phyloP scores from a whole-genome alignment of 768 basidiomycete species.

The Suillus spraguei region DNA sequence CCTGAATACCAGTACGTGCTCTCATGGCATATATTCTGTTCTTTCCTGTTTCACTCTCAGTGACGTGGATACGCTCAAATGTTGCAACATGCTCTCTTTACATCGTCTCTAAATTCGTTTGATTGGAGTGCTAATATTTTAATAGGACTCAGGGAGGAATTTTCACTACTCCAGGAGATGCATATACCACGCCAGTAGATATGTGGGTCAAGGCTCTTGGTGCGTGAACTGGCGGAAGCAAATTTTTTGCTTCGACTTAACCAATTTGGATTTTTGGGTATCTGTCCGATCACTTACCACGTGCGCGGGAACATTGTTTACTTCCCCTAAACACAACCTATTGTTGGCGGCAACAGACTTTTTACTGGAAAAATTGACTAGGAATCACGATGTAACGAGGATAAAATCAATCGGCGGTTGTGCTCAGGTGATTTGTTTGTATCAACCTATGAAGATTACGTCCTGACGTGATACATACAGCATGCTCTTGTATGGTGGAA shows the following conservation, averaged over 20 bases:
- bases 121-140: conserved; percentile 20
- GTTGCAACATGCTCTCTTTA: conserved; percentile 15
- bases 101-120: conserved; percentile 10
- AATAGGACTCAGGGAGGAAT: conserved; percentile 82
- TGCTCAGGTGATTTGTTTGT: conserved; percentile 59
- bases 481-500: conserved; percentile 90
- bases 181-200: conserved; percentile 85
- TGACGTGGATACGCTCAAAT: conserved; percentile 7
- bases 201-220: conserved; percentile 91
- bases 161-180: conserved; percentile 84
- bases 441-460: not conserved
- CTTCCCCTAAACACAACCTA: conserved; percentile 10
- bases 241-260: conserved; percentile 47
- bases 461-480: conserved; percentile 28
- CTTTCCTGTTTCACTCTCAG: conserved; percentile 6
- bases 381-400: conserved; percentile 68
- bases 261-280: conserved; percentile 37
- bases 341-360: conserved; percentile 53
- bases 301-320: conserved; percentile 18
- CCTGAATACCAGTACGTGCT: conserved; percentile 77
- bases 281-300: conserved; percentile 35
- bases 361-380: conserved; percentile 72
- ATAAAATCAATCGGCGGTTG: conserved; percentile 79
- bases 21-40: conserved; percentile 7
- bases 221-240: conserved; percentile 63